Evolutionary conservation across 371 early-diverging fungal species (phyloP), one percentile per base, ranked within the genome.

Genomic region (Apophysomyces elegans): DNA sequence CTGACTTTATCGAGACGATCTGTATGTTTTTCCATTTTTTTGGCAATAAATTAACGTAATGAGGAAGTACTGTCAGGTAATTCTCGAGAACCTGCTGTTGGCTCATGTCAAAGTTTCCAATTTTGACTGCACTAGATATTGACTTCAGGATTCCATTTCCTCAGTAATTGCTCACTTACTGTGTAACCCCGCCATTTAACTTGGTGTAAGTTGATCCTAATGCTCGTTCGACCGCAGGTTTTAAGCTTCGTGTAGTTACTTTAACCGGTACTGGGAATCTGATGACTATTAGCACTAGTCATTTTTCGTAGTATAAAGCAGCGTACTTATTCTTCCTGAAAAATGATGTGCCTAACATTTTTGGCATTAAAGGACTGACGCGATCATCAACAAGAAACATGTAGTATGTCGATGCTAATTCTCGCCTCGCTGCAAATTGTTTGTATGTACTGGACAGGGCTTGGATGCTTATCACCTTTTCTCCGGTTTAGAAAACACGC

Each of bases 341-440:
- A 21, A 50, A 50, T 0, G 54, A 32, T 8, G 16, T 21, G 1
- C 54, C 54, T 50, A 50, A 50, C 9, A 50, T 21, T 11, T 50
- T 50, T 16, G 54, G 54, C 54, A 50, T 50, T 18, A 50, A 21
- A 50, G 54, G 21, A 11, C n/a, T 21, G n/a, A 50, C 54, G 21
- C 54, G 54, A 21, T 50, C 54, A 50, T 50, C 54, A 21, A 50
- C 54, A 11, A 50, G 54, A 50, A 50, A 50, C 7, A 50, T n/a
- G 7, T 50, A 21, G 21, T 50, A 50, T 5, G 54, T 21, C 21
- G 54, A 50, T 21, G 21, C 54, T 21, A 50, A 21, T 50, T 50
- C 54, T 21, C 54, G 54, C 21, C 54, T 50, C 9, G 54, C 54
- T 21, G 54, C 54, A 50, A 50, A 50, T 9, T 21, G 21, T 11